Percentiles rank a stretch among this genome's conserved stretches.
Evolutionary conservation across 2,329 filamentous ascomycete genomes (phyloP).

Genomic region (Alternaria angustiovoidea): DNA sequence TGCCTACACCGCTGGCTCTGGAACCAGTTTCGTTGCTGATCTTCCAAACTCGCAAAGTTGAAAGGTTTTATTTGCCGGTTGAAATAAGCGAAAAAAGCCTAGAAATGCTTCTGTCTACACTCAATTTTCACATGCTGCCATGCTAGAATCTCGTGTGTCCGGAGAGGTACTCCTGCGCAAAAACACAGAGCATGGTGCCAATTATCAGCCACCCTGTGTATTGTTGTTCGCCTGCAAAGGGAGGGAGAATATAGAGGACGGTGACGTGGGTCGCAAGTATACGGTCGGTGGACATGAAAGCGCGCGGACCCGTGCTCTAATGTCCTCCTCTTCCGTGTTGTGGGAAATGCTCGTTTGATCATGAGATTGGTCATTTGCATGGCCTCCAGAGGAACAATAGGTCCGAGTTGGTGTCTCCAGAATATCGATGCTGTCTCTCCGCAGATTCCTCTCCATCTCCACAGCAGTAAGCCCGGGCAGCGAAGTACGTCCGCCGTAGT

Average conservation of each 20-base stretch:
- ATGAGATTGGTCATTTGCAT: not conserved
- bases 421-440: constrained; percentile 5
- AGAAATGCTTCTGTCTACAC: not conserved
- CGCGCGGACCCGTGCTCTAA: constrained; percentile 6
- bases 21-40: not conserved
- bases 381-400: not conserved
- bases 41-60: not conserved
- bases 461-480: constrained; percentile 1
- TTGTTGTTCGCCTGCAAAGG: not conserved
- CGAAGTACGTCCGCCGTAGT: constrained; percentile 9
- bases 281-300: constrained; percentile 2
- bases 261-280: not conserved
- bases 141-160: not conserved
- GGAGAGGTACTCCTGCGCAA: not conserved
- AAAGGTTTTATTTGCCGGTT: not conserved
- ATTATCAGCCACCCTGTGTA: not conserved
- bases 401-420: constrained; percentile 6
- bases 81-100: not conserved
- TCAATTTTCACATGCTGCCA: no score
- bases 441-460: not conserved
- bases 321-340: constrained; percentile 7
- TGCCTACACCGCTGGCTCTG: not conserved
- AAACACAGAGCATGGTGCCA: not conserved
- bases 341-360: not conserved
- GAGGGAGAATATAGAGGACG: not conserved